These are phyloP conservation scores for Diplogelasinospora grovesii DNA, from an alignment of 495 filamentous ascomycete species.

Conservation along the genomic window DNA sequence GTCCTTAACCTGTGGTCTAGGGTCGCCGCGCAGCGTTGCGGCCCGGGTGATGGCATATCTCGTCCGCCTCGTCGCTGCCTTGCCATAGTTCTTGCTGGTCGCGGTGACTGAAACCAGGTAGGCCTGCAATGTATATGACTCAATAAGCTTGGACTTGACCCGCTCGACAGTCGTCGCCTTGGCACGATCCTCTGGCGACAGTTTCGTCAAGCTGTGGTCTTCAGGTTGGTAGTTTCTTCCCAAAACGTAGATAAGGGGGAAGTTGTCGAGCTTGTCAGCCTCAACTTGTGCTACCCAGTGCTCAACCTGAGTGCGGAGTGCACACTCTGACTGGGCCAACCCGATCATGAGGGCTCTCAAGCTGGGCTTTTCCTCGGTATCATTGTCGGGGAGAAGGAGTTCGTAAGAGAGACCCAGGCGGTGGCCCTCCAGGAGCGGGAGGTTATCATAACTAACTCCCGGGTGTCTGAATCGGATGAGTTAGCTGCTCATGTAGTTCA, in stretches of 20 bases:
- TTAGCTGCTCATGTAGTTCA: neutral
- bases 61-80: neutral
- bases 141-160: neutral
- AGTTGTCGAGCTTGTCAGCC: neutral
- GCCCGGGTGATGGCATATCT: neutral
- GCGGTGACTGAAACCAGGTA: neutral
- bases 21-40: neutral
- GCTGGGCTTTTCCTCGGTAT: neutral
- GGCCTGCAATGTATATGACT: neutral
- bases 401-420: slow-evolving; percentile 5
- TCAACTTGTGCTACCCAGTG: neutral
- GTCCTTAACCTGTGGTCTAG: neutral
- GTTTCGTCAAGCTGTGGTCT: neutral
- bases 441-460: neutral
- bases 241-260: slow-evolving; percentile 2
- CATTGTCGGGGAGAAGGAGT: neutral
- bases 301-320: neutral
- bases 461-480: neutral
- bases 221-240: neutral
- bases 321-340: neutral
- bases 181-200: neutral
- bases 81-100: neutral
- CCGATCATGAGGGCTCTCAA: neutral
- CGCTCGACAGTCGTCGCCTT: slow-evolving; percentile 1
- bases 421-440: neutral